Percentiles rank a stretch among this genome's conserved stretches.
Conservation (phyloP, 2,329 filamentous ascomycete genomes). For the Pseudohalonectria lignicola region DNA sequence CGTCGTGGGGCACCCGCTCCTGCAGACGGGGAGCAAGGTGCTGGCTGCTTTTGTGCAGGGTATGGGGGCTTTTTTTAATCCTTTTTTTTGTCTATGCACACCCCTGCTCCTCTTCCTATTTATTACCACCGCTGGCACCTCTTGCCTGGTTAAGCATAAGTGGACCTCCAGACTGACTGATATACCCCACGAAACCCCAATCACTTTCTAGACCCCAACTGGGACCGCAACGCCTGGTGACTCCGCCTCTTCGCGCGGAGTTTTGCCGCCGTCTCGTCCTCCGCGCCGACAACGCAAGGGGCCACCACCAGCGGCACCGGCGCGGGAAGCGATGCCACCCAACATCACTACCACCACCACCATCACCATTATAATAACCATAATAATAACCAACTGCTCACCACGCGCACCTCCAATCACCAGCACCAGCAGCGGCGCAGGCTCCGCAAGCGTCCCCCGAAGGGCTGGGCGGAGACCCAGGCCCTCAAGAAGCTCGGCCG, state of each 20-base stretch:
- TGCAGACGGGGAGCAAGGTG: conserved; percentile 97
- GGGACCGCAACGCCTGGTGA: conserved; percentile 87
- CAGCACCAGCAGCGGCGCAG: conserved; percentile 22
- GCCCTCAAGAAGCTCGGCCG: conserved; percentile 13
- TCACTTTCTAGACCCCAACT: conserved; percentile 70
- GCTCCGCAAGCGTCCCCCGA: conserved; percentile 28
- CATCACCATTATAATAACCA: conserved; percentile 1
- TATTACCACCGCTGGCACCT: too few relatives aligned
- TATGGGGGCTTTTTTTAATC: conserved; percentile 26
- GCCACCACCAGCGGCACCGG: conserved; percentile 3
- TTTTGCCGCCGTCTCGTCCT: conserved; percentile 7
- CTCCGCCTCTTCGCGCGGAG: conserved; percentile 21
- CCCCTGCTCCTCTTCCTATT: conserved; percentile 7
- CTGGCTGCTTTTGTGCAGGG: conserved; percentile 94
- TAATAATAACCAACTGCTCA: background rate
- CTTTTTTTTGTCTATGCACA: conserved; percentile 4
- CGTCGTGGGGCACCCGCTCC: conserved; percentile 86
- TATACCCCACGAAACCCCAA: too few relatives aligned
- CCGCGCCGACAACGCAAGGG: background rate
- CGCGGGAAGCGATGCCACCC: background rate
- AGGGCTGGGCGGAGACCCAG: conserved; percentile 15
- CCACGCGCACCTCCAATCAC: conserved; percentile 8
- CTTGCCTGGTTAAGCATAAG: too few relatives aligned
- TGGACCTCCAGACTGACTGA: too few relatives aligned
- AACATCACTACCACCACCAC: conserved; percentile 2